Percentiles rank a stretch among this genome's conserved stretches.
These are phyloP conservation scores for Rhodosporidiobolus sp. DNA, from an alignment of 768 basidiomycete genomes.

Conservation along the genomic window DNA sequence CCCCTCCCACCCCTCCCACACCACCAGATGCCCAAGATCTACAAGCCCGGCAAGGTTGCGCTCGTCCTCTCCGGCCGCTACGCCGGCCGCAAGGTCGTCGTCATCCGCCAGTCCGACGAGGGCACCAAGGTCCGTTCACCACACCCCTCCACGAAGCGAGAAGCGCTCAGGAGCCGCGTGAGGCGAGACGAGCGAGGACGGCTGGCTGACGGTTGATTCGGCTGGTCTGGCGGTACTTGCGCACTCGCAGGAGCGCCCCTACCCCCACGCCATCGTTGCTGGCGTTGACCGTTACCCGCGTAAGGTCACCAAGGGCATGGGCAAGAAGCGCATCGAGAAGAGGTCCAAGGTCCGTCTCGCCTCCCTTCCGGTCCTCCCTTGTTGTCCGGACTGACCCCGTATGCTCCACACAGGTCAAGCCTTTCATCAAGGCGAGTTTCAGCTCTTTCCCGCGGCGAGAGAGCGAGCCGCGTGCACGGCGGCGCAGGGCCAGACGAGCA, in stretches of 20 bases:
- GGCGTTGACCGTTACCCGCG: slow-evolving; percentile 97
- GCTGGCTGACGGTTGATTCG: not conserved
- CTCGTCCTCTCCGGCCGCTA: slow-evolving; percentile 67
- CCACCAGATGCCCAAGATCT: slow-evolving; percentile 47
- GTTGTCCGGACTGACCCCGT: not conserved
- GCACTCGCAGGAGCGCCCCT: slow-evolving; percentile 64
- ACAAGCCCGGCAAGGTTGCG: slow-evolving; percentile 55
- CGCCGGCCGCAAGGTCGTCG: slow-evolving; percentile 98
- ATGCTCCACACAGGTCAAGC: slow-evolving; percentile 64
- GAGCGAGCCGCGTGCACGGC: not conserved
- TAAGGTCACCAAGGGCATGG: slow-evolving; percentile 97
- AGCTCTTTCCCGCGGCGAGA: not conserved
- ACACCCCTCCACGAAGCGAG: no score
- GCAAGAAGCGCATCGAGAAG: slow-evolving; percentile 85
- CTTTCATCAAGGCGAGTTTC: slow-evolving; percentile 86
- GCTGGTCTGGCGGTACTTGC: not conserved
- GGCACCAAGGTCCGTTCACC: slow-evolving; percentile 64
- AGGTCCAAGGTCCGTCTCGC: slow-evolving; percentile 63
- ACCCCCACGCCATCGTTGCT: slow-evolving; percentile 97
- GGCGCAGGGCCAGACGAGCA: not conserved
- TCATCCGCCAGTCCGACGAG: slow-evolving; percentile 96
- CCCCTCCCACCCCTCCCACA: not conserved
- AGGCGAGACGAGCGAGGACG: not conserved
- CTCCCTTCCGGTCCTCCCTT: not conserved
- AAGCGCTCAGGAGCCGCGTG: no score